phyloP scores from a whole-genome alignment of 2,329 filamentous ascomycete genomes.

The Huntiella decipiens region DNA sequence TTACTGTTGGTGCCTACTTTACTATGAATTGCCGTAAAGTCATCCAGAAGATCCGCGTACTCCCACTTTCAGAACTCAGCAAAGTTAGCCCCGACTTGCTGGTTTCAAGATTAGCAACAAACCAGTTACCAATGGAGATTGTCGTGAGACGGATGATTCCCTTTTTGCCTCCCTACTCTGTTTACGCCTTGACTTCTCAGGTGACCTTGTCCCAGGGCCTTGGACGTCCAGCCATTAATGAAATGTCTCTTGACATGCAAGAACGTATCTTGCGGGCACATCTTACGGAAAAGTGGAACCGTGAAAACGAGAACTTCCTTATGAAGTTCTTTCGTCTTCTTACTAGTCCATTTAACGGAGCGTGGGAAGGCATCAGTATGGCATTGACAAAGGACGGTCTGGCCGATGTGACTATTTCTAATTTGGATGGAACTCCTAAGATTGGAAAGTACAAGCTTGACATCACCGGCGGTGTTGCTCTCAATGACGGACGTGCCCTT shows the following conservation, averaged over 20 bases:
- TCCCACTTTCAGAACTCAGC: slow-evolving; percentile 21
- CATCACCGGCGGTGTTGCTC: slow-evolving; percentile 34
- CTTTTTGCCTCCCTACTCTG: slow-evolving; percentile 25
- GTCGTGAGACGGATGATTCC: slow-evolving; percentile 31
- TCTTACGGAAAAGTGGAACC: slow-evolving; percentile 24
- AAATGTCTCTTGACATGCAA: slow-evolving; percentile 20
- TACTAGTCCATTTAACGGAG: slow-evolving; percentile 21
- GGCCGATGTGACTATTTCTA: too few species aligned
- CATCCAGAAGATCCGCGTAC: slow-evolving; percentile 36
- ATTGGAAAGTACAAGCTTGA: slow-evolving; percentile 37
- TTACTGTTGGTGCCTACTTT: slow-evolving; percentile 39
- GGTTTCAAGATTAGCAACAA: slow-evolving; percentile 1
- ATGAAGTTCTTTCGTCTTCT: slow-evolving; percentile 37
- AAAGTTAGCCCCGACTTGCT: slow-evolving; percentile 3
- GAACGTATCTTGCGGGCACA: slow-evolving; percentile 19
- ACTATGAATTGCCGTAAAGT: slow-evolving; percentile 37
- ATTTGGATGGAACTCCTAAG: slow-evolving; percentile 14
- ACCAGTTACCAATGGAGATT: slow-evolving; percentile 31
- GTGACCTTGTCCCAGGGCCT: slow-evolving; percentile 21
- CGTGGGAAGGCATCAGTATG: slow-evolving; percentile 28
- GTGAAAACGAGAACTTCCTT: slow-evolving; percentile 35
- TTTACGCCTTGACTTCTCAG: slow-evolving; percentile 20
- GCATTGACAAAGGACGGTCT: slow-evolving; percentile 19
- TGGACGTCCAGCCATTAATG: slow-evolving; percentile 20
- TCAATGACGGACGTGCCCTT: slow-evolving; percentile 38